Evolutionary conservation across 768 basidiomycete genomes (phyloP), one percentile per base, ranked within the genome.

Genomic region (Pisolithus microcarpus): DNA sequence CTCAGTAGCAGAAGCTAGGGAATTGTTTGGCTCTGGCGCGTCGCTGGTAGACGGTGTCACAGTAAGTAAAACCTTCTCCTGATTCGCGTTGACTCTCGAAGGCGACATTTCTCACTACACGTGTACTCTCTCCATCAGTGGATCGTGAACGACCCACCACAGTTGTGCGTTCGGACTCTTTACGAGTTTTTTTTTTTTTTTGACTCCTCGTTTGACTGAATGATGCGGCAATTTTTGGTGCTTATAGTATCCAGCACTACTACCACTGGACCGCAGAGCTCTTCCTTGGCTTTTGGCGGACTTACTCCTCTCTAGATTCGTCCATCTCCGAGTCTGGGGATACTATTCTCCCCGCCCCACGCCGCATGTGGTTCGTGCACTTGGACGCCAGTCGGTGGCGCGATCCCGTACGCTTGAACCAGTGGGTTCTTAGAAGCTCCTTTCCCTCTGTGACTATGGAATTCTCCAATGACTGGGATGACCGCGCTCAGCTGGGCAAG

Each of bases 191-290:
- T n/a, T 2, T 7, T 34, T 11, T 34, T 3, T 11, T 1, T n/a
- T n/a, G n/a, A 34, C 11, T 10, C 13, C 13, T 34, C 13, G 5
- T 34, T 13, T 15, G 23, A 30, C 9, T 9, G 43, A 10, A 5
- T 37, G 3, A 16, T 10, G 28, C 52, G 15, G 54, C 30, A 0
- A 11, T 4, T 40, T n/a, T 40, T 9, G 21, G 26, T 49, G 43
- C 30, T 49, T 10, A 23, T 45, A 91, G 88, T 69, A 77, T 95
- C 49, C 87, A 85, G 1, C 92, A 95, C 67, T 95, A 94, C 65
- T 95, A 92, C 64, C 92, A 96, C 61, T 93, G 88, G 81, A 80
- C 86, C 30, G 92, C 93, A 4, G 93, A 97, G 63, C 79, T 93
- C 19, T 85, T 88, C 70, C 89, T 91, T 57, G 93, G 93, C 38